Evolutionary conservation across 2,329 filamentous ascomycete species (phyloP), one percentile per base, ranked within the genome.

Genomic region (Curvularia sp.): DNA sequence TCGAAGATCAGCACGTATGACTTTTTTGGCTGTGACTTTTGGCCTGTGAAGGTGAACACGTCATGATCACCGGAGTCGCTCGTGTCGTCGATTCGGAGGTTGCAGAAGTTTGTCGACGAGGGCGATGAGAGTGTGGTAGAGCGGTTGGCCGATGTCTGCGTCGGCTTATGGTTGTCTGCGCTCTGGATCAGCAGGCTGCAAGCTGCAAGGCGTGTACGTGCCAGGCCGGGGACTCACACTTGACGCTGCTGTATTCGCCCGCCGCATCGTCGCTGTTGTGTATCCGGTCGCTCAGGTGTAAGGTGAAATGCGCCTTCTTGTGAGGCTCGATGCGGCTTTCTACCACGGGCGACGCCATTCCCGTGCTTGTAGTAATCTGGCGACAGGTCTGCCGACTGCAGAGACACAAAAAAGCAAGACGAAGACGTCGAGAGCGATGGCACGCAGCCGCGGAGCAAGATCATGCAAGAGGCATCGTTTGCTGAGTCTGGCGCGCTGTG

Each of bases 1-100:
- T 96, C 91, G 72, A 94, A 95, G 57, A 94, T 85, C 50, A 96
- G 83, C 9, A 84, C 80, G 47, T 78, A 79, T 9, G 74, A 72
- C 62, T 73, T 75, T 57, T 72, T 70, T 15, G 67, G 62, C 4
- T 61, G 66, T 3, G 65, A 73, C 42, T 72, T 73, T 39, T 72
- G 63, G 23, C 80, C 80, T 5, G 68, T 73, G 68, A 81, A 82
- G 43, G 69, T 70, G 63, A 77, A 80, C 38, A 77, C 63, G 25
- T 78, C 69, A n/a, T 57, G 63, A 15, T 65, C 65, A 27, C 72
- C 72, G 8, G 69, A 62, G 8, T 62, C 50, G 21, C 66, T 64
- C 7, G 60, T 55, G 43, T 77, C 74, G 23, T 69, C 63, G 32
- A 78, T 63, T 7, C 54, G 64, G 6, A 79, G 70, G 4, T 57